Base-by-base conservation (phyloP, 441 rosid species). In the Eruca vesicaria region DNA sequence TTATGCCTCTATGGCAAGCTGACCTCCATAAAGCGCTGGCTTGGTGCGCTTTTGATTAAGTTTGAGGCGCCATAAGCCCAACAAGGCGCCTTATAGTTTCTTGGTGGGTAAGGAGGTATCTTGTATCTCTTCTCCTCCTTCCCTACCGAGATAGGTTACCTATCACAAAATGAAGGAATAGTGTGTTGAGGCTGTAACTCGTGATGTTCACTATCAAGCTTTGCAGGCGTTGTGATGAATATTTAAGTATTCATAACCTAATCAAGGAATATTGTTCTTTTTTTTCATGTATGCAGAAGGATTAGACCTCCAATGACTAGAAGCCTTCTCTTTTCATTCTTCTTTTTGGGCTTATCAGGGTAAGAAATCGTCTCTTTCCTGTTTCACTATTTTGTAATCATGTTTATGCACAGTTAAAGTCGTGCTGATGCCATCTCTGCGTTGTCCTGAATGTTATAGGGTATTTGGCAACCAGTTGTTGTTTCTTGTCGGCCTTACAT, bases 401-500 rank as follows among this genome's bases (percentile, higher is more conserved):
- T 58, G 67, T 74, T 43, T 65, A n/a, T 9, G 7, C 23, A 9
- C 38, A 36, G 35, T 50, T 9, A 66, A 35, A 19, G 31, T 36
- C 55, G 33, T 48, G 26, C 18, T 58, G 50, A 59, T 58, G 26
- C n/a, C 20, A 60, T 21, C 72, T 74, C 14, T 67, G 61, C 15
- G 2, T 31, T 64, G 18, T 41, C 35, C 35, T 5, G 10, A 32
- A 80, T 60, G 71, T 62, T 67, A 78, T 82, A 96, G 99, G 91
- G 89, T 96, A 72, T 96, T 96, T 82, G 99, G 98, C 71, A 96
- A 96, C 84, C 99, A 96, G 84, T 89, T 96, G 70, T 73, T 96
- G 52, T 96, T 96, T 87, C 97, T 96, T 57, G 68, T 96, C 64
- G 99, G 99, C 81, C 94, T 96, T 72, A 86, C 90, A 80, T 91